Evolutionary conservation across 129 eudicot species (phyloP), one percentile per base, ranked within the genome.

Genomic region (Scalesia atractyloides): DNA sequence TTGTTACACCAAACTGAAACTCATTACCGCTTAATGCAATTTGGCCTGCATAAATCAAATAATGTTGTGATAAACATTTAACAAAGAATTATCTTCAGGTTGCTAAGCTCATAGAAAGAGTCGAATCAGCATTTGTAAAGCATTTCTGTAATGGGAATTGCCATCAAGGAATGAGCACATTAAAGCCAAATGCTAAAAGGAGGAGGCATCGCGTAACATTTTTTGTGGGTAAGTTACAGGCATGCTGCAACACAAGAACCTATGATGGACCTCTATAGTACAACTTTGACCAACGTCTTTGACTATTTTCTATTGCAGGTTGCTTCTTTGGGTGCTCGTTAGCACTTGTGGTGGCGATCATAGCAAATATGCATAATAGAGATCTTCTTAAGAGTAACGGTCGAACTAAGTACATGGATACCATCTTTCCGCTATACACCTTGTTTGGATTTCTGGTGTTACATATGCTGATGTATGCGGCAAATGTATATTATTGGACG

Each of bases 401-500:
- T 15, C 74, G 85, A 10, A 17, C 22, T 0, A 59, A 0, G 65
- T 85, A 83, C 74, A 85, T 88, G 96, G 73, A 88, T 16, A 88
- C 69, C 66, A 83, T 88, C 79, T 88, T 88, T 63, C 85, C 86
- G 70, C 85, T 85, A 6, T 88, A 85, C 81, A 87, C 89, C 73
- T 74, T 87, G 60, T 87, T 87, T 74, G 76, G 74, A 53, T 83
- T 46, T 46, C 59, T 83, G 18, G 82, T 83, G 57, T 66, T 83
- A 17, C 84, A 83, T 72, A 79, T 83, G 64, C 36, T 80, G 73
- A 70, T 83, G 76, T 75, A 71, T 19, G 58, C 82, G 7, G 87
- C 41, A 26, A 60, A 80, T 44, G 50, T 80, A 36, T 83, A 71
- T 70, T 76, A 60, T 9, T 80, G 88, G 84, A 67, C 52, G 1